These are phyloP conservation scores for Colletotrichum endophyticum DNA, from an alignment of 2,329 filamentous ascomycete species.

Conservation along the genomic window DNA sequence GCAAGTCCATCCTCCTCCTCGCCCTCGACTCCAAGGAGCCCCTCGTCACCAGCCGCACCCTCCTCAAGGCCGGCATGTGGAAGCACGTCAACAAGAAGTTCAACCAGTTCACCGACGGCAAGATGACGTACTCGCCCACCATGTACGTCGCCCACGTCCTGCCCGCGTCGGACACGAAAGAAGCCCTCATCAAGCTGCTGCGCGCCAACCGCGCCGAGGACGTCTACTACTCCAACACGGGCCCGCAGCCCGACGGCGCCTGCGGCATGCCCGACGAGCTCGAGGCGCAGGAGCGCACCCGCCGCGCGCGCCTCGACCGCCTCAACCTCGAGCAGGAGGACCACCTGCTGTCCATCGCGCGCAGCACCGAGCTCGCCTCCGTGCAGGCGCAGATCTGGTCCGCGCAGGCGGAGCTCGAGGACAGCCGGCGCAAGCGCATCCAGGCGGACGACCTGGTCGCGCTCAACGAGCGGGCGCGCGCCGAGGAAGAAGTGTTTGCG, in stretches of 20 bases:
- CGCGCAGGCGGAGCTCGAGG: conserved; percentile 55
- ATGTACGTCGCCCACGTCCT: conserved; percentile 63
- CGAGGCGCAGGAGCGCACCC: conserved; percentile 53
- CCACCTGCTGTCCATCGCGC: conserved; percentile 50
- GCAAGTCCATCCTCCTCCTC: conserved; percentile 64
- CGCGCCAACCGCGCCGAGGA: conserved; percentile 57
- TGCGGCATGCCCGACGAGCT: conserved; percentile 57
- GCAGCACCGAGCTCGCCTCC: conserved; percentile 55
- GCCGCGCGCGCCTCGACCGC: conserved; percentile 50
- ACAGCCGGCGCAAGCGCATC: conserved; percentile 50
- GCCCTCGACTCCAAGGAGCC: conserved; percentile 64
- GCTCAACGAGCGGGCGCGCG: conserved; percentile 47
- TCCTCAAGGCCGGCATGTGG: conserved; percentile 70
- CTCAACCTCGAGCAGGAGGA: conserved; percentile 53
- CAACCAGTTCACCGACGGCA: conserved; percentile 58
- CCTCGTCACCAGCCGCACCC: conserved; percentile 57
- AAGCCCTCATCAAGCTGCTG: conserved; percentile 52
- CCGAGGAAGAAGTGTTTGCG: conserved; percentile 50
- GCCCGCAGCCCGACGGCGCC: conserved; percentile 58
- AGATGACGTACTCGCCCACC: conserved; percentile 66
- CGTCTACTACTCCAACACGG: conserved; percentile 58
- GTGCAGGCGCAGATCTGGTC: conserved; percentile 56
- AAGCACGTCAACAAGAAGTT: conserved; percentile 66
- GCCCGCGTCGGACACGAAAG: conserved; percentile 39
- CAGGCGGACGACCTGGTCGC: conserved; percentile 50